A percentile compares a stretch with the other conserved stretches of the same genome.
Evolutionary conservation across 2,329 filamentous ascomycete species (phyloP).

Genomic region (Chrysoporthe deuterocubensis): DNA sequence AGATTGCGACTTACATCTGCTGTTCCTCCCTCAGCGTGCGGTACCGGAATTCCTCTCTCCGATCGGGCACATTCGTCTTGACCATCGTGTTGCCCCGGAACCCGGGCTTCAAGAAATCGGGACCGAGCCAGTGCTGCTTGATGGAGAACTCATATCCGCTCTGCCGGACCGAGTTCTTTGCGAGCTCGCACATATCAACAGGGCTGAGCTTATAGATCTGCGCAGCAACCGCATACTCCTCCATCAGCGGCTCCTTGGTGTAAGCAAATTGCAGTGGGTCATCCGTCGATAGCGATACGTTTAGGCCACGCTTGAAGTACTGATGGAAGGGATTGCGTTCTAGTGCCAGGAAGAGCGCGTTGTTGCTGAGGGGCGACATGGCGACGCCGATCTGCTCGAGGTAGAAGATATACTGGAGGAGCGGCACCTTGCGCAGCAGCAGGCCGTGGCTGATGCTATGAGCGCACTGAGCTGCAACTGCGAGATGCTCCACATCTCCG

Average conservation of each 20-base stretch:
- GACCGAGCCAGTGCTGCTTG: conserved; percentile 90
- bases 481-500: conserved; percentile 94
- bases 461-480: conserved; percentile 86
- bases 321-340: conserved; percentile 95
- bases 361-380: conserved; percentile 99
- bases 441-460: conserved; percentile 98
- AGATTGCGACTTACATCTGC: conserved; percentile 67
- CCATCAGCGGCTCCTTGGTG: conserved; percentile 96
- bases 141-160: conserved; percentile 89
- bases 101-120: conserved; percentile 76
- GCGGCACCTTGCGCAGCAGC: conserved; percentile 86
- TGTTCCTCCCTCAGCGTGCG: conserved; percentile 85
- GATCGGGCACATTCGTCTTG: conserved; percentile 95
- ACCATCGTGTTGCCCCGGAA: conserved; percentile 87
- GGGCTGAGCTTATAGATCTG: conserved; percentile 98
- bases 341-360: conserved; percentile 93
- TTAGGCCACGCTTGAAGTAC: conserved; percentile 93
- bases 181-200: conserved; percentile 97
- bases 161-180: conserved; percentile 93
- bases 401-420: conserved; percentile 97
- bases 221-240: conserved; percentile 96
- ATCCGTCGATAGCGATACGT: conserved; percentile 94
- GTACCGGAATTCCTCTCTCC: conserved; percentile 86
- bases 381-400: conserved; percentile 97
- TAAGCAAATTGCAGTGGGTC: conserved; percentile 98